Evolutionary conservation across 148 eudicot species (phyloP), one percentile per base, ranked within the genome.

Genomic region (Beta vulgaris): DNA sequence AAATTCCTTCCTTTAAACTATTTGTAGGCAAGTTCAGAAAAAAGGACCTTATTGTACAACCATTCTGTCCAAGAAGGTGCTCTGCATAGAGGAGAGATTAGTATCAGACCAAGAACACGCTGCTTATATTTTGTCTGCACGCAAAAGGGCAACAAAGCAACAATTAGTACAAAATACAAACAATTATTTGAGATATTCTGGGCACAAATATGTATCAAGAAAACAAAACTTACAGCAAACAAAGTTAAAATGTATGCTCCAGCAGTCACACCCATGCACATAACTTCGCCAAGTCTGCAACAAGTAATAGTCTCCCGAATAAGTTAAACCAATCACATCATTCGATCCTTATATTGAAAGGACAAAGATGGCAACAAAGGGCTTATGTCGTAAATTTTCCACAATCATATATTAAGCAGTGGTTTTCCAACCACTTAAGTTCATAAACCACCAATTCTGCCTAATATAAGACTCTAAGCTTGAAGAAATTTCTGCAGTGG

Each of bases 31-130:
- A 66, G 79, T 78, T 43, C 65, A 46, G 81, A 74, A 79, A 76
- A 68, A 72, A 59, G 73, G 74, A 94, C 98, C 97, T 94, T 94
- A 82, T 90, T 90, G 77, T 82, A 90, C 83, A 91, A 78, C 98
- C 98, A 94, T 80, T 94, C 98, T 49, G 97, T 90, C 98, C 98
- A 94, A 63, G 96, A 90, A 11, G 98, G 98, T 77, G 93, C 87
- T 90, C 87, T 87, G 86, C 98, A 94, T 73, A 94, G 71, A 82
- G 98, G 98, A 78, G 98, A 94, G 83, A 94, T 84, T 28, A 94
- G 97, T 84, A 94, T 91, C 87, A 94, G 71, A 75, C 97, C 98
- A 75, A 87, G 86, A 79, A 89, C 95, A 69, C 98, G 88, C 58
- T 86, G 83, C 69, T 79, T 72, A 75, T 94, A 84, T 82, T 90